These are phyloP conservation scores for Paracamarosporium sp. DNA, from an alignment of 2,329 filamentous ascomycete genomes.

Conservation along the genomic window DNA sequence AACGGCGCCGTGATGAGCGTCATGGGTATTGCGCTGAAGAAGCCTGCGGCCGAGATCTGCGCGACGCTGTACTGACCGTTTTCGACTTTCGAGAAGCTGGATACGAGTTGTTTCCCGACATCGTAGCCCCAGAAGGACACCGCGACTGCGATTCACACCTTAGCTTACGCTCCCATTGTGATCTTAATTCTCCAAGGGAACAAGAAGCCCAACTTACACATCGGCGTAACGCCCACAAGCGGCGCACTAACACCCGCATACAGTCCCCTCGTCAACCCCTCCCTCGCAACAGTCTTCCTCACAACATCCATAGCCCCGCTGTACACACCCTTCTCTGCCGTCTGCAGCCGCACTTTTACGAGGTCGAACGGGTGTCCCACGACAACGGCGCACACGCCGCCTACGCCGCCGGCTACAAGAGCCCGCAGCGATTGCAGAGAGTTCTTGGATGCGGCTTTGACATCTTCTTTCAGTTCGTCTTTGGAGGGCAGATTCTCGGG, in stretches of 20 bases:
- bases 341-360: constrained; percentile 97
- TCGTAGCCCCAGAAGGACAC: constrained; percentile 87
- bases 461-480: constrained; percentile 61
- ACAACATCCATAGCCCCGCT: constrained; percentile 90
- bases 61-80: constrained; percentile 78
- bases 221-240: constrained; percentile 93
- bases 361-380: constrained; percentile 96
- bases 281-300: constrained; percentile 82
- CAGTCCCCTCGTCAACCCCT: constrained; percentile 79
- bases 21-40: constrained; percentile 95
- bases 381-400: constrained; percentile 90
- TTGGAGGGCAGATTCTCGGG: constrained; percentile 40
- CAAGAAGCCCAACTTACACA: constrained; percentile 74
- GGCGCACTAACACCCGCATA: constrained; percentile 98
- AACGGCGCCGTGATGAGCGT: constrained; percentile 98
- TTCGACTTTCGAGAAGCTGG: constrained; percentile 68
- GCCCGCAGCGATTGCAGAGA: constrained; percentile 75
- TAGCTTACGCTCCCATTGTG: no score
- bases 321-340: constrained; percentile 92
- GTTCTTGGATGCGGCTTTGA: constrained; percentile 58
- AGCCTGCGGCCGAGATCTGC: constrained; percentile 90
- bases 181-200: background rate
- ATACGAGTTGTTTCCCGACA: constrained; percentile 88
- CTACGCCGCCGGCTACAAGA: constrained; percentile 87
- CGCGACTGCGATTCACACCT: constrained; percentile 56